A percentile compares a stretch with the other conserved stretches of the same genome.
Evolutionary conservation across 108 stramenopile genomes (phyloP).

Genomic region (Cyclostephanos tholiformis): DNA sequence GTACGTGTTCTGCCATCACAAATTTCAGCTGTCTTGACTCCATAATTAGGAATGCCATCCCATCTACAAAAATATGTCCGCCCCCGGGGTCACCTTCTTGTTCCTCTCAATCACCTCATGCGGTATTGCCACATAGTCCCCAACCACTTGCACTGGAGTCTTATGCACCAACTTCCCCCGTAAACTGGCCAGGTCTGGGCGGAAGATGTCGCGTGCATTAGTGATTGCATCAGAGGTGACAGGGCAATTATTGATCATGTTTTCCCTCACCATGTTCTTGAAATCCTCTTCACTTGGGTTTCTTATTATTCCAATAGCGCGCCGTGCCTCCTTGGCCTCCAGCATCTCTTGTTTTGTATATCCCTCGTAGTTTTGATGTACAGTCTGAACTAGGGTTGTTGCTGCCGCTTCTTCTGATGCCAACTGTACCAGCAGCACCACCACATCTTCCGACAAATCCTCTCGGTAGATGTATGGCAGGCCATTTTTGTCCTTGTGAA

Average conservation of each 20-base stretch:
- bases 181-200: conserved; percentile 9
- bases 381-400: too few species aligned
- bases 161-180: conserved; percentile 15
- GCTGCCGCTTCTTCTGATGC: too few species aligned
- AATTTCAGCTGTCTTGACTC: too few species aligned
- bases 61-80: too few species aligned
- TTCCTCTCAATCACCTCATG: conserved; percentile 9
- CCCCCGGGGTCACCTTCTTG: conserved; percentile 30
- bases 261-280: too few species aligned
- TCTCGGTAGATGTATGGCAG: too few species aligned
- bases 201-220: conserved; percentile 27
- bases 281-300: not conserved
- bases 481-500: too few species aligned
- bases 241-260: conserved; percentile 18
- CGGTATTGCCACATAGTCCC: conserved; percentile 26
- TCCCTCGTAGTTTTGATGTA: too few species aligned
- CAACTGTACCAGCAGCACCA: conserved; percentile 10
- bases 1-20: too few species aligned
- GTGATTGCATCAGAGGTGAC: conserved; percentile 10
- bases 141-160: conserved; percentile 18
- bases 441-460: not conserved
- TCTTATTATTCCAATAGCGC: not conserved
- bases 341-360: too few species aligned
- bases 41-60: too few species aligned
- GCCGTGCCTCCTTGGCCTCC: too few species aligned